A percentile compares a stretch with the other conserved stretches of the same genome.
These are phyloP conservation scores for Syzygium oleosum DNA, from an alignment of 345 rosid genomes.

Conservation along the genomic window DNA sequence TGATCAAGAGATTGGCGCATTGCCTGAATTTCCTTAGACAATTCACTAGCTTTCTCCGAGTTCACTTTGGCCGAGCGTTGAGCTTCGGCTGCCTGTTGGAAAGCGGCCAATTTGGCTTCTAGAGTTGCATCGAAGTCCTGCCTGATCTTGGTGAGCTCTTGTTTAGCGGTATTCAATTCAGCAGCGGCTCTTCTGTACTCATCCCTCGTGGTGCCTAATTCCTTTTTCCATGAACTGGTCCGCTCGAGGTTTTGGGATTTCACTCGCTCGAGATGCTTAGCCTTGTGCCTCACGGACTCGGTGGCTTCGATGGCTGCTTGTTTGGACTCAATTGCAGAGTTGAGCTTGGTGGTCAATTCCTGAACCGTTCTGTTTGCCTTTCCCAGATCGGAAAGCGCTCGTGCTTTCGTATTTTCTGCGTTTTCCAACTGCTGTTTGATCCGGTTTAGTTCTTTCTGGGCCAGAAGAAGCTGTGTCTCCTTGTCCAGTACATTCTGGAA, in stretches of 20 bases:
- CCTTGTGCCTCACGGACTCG: slow-evolving; percentile 9
- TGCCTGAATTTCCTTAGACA: slow-evolving; percentile 44
- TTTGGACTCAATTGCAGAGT: slow-evolving; percentile 10
- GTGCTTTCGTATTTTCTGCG: slow-evolving; percentile 1
- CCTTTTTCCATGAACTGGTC: slow-evolving; percentile 25
- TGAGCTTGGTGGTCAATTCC: slow-evolving; percentile 13
- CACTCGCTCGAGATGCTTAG: slow-evolving; percentile 51
- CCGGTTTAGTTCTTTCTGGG: neutral
- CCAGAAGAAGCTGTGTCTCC: slow-evolving; percentile 17
- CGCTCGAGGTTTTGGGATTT: slow-evolving; percentile 27
- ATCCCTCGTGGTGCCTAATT: slow-evolving; percentile 47
- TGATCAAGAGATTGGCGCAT: slow-evolving; percentile 56
- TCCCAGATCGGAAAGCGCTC: slow-evolving; percentile 5
- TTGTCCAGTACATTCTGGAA: slow-evolving; percentile 23
- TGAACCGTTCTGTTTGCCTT: slow-evolving; percentile 6
- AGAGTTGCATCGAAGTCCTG: slow-evolving; percentile 69
- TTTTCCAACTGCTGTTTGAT: slow-evolving; percentile 6
- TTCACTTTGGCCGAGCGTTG: slow-evolving; percentile 28
- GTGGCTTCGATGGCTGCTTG: slow-evolving; percentile 9
- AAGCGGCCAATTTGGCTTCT: slow-evolving; percentile 48
- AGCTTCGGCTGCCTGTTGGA: slow-evolving; percentile 70
- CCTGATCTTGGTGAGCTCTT: slow-evolving; percentile 51
- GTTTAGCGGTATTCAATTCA: slow-evolving; percentile 57
- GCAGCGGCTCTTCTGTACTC: slow-evolving; percentile 35
- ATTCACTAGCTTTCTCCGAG: slow-evolving; percentile 34